These are phyloP conservation scores for Erigeron philadelphicus DNA, from an alignment of 140 eudicot species.

Conservation along the genomic window DNA sequence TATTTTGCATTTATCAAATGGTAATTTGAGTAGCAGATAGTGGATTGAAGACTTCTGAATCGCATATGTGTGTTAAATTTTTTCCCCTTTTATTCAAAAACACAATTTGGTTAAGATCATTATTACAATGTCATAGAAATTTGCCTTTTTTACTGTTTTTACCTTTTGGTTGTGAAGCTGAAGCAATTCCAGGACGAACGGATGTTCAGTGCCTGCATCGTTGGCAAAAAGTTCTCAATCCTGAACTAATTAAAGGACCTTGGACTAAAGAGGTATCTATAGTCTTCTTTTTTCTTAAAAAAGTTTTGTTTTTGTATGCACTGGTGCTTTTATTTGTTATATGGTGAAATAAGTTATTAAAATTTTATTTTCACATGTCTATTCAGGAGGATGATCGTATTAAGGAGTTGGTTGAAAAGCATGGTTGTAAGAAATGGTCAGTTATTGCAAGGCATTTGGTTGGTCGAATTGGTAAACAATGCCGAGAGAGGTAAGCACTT, in stretches of 20 bases:
- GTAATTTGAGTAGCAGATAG: neutral
- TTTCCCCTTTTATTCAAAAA: slow-evolving; percentile 8
- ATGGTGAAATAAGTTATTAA: neutral
- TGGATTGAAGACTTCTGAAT: neutral
- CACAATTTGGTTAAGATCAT: neutral
- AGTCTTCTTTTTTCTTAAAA: neutral
- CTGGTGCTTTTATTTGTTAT: neutral
- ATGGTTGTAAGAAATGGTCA: slow-evolving; percentile 80
- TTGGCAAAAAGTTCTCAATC: slow-evolving; percentile 92
- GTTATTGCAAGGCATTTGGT: slow-evolving; percentile 60
- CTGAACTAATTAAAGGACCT: slow-evolving; percentile 82
- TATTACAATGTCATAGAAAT: neutral
- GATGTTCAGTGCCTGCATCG: slow-evolving; percentile 95
- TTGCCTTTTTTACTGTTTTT: slow-evolving; percentile 5
- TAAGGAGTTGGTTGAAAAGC: slow-evolving; percentile 55
- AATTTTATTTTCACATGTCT: slow-evolving; percentile 2
- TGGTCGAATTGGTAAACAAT: slow-evolving; percentile 93
- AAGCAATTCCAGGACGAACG: slow-evolving; percentile 58
- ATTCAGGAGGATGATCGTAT: slow-evolving; percentile 81
- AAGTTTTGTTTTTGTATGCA: neutral
- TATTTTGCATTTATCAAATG: neutral
- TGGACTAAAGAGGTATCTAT: slow-evolving; percentile 78
- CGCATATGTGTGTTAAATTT: neutral
- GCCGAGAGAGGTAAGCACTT: slow-evolving; percentile 73
- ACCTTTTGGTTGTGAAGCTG: slow-evolving; percentile 48